Evolutionary conservation across 2,329 filamentous ascomycete species (phyloP).

Genomic region (Phyllosticta ampelicida): DNA sequence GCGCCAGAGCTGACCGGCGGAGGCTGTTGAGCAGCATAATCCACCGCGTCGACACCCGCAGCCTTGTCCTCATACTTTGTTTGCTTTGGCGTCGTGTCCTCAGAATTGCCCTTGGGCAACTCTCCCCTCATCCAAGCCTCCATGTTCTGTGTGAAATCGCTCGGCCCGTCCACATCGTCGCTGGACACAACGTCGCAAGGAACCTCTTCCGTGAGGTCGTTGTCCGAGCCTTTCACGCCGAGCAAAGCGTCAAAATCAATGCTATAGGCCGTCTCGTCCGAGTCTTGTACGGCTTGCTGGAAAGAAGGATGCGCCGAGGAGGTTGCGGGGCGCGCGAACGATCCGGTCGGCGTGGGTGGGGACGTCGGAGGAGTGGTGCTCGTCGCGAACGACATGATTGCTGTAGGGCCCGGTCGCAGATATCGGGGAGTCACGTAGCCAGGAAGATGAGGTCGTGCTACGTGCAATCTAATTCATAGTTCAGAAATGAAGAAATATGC

Average conservation of each 20-base stretch:
- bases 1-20: neutral
- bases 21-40: conserved; percentile 1
- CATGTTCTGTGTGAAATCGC: conserved; percentile 34
- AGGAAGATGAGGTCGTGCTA: neutral
- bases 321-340: neutral
- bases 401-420: neutral
- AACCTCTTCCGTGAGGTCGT: conserved; percentile 20
- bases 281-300: neutral
- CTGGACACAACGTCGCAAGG: conserved; percentile 27
- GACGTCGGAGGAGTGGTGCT: neutral
- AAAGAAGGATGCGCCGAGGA: neutral
- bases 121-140: conserved; percentile 32
- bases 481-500: neutral
- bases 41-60: neutral
- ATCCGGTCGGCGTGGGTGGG: neutral
- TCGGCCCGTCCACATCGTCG: conserved; percentile 31
- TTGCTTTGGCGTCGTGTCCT: conserved; percentile 14
- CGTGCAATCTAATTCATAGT: neutral
- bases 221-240: conserved; percentile 21
- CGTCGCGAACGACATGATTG: neutral
- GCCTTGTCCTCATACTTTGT: conserved; percentile 7
- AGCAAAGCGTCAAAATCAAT: conserved; percentile 29
- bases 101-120: conserved; percentile 14
- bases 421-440: neutral
- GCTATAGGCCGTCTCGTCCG: conserved; percentile 19